Conservation (phyloP, 169 alveolate genomes). For the Miamiensis avidus region DNA sequence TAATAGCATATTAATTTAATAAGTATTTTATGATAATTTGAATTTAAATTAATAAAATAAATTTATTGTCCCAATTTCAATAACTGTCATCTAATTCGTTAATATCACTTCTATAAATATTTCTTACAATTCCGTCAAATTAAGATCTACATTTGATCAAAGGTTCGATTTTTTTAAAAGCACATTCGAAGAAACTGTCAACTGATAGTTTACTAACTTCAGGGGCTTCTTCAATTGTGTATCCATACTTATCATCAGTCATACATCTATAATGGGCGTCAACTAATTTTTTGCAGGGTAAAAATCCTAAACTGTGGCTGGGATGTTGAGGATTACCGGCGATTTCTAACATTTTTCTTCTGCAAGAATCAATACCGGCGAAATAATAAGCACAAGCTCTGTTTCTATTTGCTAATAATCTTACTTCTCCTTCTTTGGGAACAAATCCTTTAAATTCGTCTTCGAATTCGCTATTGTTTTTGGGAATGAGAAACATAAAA, state of each 20-base stretch:
- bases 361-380: conserved; percentile 14
- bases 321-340: conserved; percentile 7
- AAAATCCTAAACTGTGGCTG: conserved; percentile 13
- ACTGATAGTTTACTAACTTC: conserved; percentile 1
- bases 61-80: not conserved
- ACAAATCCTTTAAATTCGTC: conserved; percentile 17
- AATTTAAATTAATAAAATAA: no score
- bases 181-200: conserved; percentile 16
- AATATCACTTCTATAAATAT: conserved; percentile 5
- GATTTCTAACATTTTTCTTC: conserved; percentile 8
- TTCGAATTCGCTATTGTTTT: conserved; percentile 5
- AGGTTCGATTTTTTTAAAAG: conserved; percentile 17
- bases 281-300: conserved; percentile 29
- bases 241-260: conserved; percentile 17
- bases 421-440: conserved; percentile 31
- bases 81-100: not conserved
- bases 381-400: conserved; percentile 26
- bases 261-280: conserved; percentile 36
- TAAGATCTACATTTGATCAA: conserved; percentile 10
- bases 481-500: not conserved
- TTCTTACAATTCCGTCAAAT: conserved; percentile 25
- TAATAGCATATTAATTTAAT: no score
- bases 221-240: conserved; percentile 28
- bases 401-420: conserved; percentile 10
- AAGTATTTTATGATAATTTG: no score